Base-by-base conservation (phyloP, 2,329 filamentous ascomycete genomes). In the Ophiocordyceps camponoti-saundersi region DNA sequence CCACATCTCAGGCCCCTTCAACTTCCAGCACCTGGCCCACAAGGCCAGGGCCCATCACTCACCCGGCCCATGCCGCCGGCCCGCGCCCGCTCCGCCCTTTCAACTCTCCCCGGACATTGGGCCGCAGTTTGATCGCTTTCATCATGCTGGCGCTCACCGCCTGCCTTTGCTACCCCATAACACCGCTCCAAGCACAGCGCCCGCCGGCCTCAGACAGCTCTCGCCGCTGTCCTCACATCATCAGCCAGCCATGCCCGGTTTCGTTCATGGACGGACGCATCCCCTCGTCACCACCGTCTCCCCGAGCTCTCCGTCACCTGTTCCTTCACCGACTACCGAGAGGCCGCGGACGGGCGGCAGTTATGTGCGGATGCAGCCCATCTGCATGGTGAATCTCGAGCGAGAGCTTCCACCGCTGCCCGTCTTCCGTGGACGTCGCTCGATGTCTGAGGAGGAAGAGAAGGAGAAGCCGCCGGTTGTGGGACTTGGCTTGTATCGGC, bases 11-110 rank as follows among this genome's bases (percentile, higher is more conserved):
- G 71, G 66, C 1, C 78, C 78, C 3, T 81, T 78, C 60, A 80
- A 81, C 63, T 82, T 82, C 50, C 77, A 80, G 56, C 78, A 82
- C 58, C 67, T 82, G 32, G 70, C 73, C 4, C 77, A 80, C 56
- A 76, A 72, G 13, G 64, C 68, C 13, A 70, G 69, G 44, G 70
- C 77, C 29, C 64, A 70, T 45, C 49, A 71, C 3, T 60, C 67
- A 4, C 13, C 32, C 32, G 32, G n/a, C 6, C 5, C 32, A 13
- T 36, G 11, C n/a, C 32, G 32, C 32, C n/a, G 32, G 11, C 32
- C 10, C 10, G 32, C 13, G 5, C 13, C 13, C 6, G 32, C 6
- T 36, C 13, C 32, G 13, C 11, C 32, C 32, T 16, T 15, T 36
- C 12, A 15, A 6, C 11, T 16, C 32, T 36, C 32, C 16, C 12